Evolutionary conservation across 176 grass and related monocot genomes (phyloP), one percentile per base, ranked within the genome.

Genomic region (Oryza glaberrima): DNA sequence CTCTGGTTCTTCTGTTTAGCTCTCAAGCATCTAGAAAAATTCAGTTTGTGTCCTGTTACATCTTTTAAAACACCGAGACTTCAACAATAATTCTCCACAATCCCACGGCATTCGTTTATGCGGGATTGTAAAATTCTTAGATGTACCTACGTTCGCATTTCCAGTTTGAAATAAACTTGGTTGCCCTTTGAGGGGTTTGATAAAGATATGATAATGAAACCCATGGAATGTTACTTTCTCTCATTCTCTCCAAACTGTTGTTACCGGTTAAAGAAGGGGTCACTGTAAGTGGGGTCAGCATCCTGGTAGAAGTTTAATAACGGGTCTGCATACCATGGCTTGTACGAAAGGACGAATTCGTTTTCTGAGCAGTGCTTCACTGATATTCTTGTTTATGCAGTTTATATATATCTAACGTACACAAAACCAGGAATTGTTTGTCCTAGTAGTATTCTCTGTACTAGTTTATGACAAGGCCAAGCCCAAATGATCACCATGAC

Each of bases 161-260:
- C n/a, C 54, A 38, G 69, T 26, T 86, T 70, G 40, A 78, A 78
- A 87, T 86, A 70, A 87, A 83, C 16, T 70, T 25, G 67, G 30
- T 46, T 46, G 38, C 67, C 88, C 74, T 78, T 78, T 82, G 79
- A 73, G 67, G 67, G 83, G 79, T 28, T 40, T 36, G 67, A 77
- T 69, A 70, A 77, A 65, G 73, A 77, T 83, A 48, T 82, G 83
- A 46, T 67, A 34, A 66, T 43, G 32, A 3, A 19, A 56, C 52
- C 13, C 51, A 52, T 52, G 51, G 16, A 54, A 4, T 54, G 51
- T 56, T 19, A 81, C 36, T 4, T 49, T 66, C 41, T 34, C 17
- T 2, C 22, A 35, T 82, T 67, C 54, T 73, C 13, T 45, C 20
- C 41, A 15, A 19, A 47, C 40, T 41, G 40, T 73, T 47, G 12